These are phyloP conservation scores for Pseudoperonospora humuli DNA, from an alignment of 352 stramenopile genomes.

Conservation along the genomic window DNA sequence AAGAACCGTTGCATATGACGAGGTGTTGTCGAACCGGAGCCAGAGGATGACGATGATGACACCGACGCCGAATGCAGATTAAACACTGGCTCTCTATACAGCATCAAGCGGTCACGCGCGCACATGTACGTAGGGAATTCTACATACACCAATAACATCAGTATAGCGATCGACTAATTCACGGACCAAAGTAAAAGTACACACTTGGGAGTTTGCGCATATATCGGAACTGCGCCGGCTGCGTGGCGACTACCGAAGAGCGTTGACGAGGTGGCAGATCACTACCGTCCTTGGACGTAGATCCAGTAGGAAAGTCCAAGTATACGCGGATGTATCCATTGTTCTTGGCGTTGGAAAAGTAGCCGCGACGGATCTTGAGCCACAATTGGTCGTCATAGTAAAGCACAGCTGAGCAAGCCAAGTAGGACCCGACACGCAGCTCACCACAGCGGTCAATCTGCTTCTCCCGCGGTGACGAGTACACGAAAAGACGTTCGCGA, in stretches of 20 bases:
- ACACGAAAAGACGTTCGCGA: slow-evolving; percentile 50
- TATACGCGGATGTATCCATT: slow-evolving; percentile 68
- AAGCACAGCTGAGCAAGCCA: slow-evolving; percentile 45
- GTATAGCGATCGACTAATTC: no score
- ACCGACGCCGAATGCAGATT: slow-evolving; percentile 20
- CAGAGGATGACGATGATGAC: slow-evolving; percentile 5
- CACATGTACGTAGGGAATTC: slow-evolving; percentile 59
- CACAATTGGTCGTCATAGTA: slow-evolving; percentile 57
- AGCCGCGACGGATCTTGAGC: slow-evolving; percentile 70
- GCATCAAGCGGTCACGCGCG: slow-evolving; percentile 35
- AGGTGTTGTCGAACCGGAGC: slow-evolving; percentile 1
- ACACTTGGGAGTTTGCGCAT: slow-evolving; percentile 50
- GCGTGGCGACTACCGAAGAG: slow-evolving; percentile 9
- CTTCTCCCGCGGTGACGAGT: slow-evolving; percentile 49
- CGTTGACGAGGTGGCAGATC: slow-evolving; percentile 29
- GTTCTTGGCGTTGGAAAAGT: slow-evolving; percentile 62
- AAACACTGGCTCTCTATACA: slow-evolving; percentile 48
- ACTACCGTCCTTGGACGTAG: slow-evolving; percentile 3
- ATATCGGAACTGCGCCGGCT: slow-evolving; percentile 36
- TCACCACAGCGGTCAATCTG: slow-evolving; percentile 54
- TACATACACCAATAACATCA: slow-evolving; percentile 8
- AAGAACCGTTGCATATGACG: slow-evolving; percentile 40
- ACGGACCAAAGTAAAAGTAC: slow-evolving; percentile 4
- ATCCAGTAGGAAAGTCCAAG: slow-evolving; percentile 29
- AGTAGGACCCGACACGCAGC: slow-evolving; percentile 54